phyloP scores from a whole-genome alignment of 1,139 yeast species.

The Nakaseomyces glabratus region DNA sequence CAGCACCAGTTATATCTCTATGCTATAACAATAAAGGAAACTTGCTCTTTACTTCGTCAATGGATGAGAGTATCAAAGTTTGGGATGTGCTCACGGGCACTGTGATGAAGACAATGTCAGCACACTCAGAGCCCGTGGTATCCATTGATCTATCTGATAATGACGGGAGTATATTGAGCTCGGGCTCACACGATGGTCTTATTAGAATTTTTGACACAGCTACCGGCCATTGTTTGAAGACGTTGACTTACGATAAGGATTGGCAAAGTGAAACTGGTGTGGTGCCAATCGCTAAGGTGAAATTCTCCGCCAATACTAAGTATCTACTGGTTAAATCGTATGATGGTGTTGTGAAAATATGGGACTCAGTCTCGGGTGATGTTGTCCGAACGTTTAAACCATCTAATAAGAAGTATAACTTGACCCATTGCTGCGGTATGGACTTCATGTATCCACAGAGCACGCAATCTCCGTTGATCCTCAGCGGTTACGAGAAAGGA shows the following conservation, averaged over 20 bases:
- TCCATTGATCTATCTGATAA: constrained; percentile 56
- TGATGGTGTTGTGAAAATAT: constrained; percentile 68
- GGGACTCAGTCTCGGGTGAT: constrained; percentile 74
- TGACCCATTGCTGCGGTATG: constrained; percentile 37
- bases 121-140: constrained; percentile 88
- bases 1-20: constrained; percentile 73
- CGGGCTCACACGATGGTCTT: constrained; percentile 87
- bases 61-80: constrained; percentile 82
- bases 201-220: constrained; percentile 79
- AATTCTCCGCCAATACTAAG: constrained; percentile 74
- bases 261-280: constrained; percentile 51
- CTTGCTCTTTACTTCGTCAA: constrained; percentile 68
- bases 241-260: constrained; percentile 64
- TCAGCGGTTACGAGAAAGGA: constrained; percentile 58
- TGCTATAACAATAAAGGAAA: constrained; percentile 69
- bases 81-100: constrained; percentile 79
- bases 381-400: constrained; percentile 63
- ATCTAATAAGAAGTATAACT: constrained; percentile 12
- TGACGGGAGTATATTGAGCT: constrained; percentile 75
- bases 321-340: constrained; percentile 70
- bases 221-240: constrained; percentile 85
- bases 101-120: constrained; percentile 72
- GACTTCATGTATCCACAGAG: constrained; percentile 34
- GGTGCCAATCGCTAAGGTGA: constrained; percentile 67
- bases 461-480: constrained; percentile 34